phyloP scores from a whole-genome alignment of 2,329 filamentous ascomycete genomes.

The Raffaelea arxii region DNA sequence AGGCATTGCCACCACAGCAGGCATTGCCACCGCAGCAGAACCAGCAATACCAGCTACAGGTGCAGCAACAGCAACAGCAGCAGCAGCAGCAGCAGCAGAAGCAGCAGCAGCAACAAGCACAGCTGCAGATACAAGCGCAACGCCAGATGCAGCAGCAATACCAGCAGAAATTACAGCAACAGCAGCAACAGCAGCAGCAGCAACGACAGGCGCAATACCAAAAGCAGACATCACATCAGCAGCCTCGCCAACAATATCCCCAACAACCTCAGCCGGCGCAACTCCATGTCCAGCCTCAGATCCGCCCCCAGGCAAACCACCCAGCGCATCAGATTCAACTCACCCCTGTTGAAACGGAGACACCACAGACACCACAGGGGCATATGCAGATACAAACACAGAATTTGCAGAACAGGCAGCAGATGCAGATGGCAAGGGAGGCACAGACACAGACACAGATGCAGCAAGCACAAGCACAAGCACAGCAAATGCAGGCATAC shows the following conservation, averaged over 20 bases:
- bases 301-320: constrained; percentile 7
- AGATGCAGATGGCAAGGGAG: neutral
- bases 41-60: constrained; percentile 1
- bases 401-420: constrained; percentile 2
- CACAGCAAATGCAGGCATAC: no score
- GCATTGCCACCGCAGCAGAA: neutral
- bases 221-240: neutral
- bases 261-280: neutral
- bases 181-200: neutral
- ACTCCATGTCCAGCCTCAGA: constrained; percentile 6
- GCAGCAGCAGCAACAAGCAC: constrained; percentile 2
- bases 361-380: constrained; percentile 2
- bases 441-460: neutral
- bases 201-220: neutral
- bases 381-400: constrained; percentile 3
- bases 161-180: neutral
- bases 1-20: neutral
- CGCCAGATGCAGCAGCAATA: neutral
- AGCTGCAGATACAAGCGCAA: neutral
- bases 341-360: no score
- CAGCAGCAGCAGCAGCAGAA: neutral
- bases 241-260: constrained; percentile 1
- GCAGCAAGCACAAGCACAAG: no score
- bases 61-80: neutral
- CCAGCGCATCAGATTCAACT: no score